Percentiles rank a stretch among this genome's conserved stretches.
Evolutionary conservation across 352 stramenopile species (phyloP).

Genomic region (Halophytophthora batemanensis): DNA sequence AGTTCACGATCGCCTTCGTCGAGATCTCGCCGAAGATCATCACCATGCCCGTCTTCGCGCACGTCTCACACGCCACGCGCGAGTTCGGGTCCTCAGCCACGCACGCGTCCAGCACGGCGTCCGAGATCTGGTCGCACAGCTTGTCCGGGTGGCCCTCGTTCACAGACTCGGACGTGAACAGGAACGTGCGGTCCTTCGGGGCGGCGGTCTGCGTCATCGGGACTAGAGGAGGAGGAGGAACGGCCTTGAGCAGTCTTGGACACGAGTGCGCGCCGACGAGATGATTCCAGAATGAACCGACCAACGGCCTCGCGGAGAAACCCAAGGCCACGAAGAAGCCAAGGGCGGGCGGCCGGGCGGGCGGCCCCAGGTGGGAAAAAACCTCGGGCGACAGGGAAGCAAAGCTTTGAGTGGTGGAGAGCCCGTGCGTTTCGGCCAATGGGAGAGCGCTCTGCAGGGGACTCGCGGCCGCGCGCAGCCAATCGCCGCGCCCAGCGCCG

Average conservation of each 20-base stretch:
- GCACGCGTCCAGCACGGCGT: constrained; percentile 98
- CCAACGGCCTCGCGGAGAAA: constrained; percentile 5
- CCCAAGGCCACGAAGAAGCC: not conserved
- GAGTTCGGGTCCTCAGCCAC: constrained; percentile 97
- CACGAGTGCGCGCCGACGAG: constrained; percentile 18
- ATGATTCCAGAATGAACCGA: constrained; percentile 55
- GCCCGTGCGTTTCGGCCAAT: not conserved
- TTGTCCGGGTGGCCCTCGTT: constrained; percentile 99
- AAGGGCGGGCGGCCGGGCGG: too few species aligned
- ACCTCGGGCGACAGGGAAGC: constrained; percentile 21
- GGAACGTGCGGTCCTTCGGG: constrained; percentile 77
- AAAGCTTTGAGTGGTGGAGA: constrained; percentile 22
- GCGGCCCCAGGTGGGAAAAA: constrained; percentile 13
- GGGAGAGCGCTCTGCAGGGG: not conserved
- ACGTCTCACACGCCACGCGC: constrained; percentile 98
- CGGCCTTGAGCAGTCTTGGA: constrained; percentile 4
- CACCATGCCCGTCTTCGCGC: constrained; percentile 99
- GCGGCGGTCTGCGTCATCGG: constrained; percentile 64
- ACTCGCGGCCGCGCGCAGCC: too few species aligned
- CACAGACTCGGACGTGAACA: constrained; percentile 98
- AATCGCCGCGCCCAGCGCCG: too few species aligned
- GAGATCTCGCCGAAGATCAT: constrained; percentile 99
- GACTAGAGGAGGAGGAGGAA: not conserved
- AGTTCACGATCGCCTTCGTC: constrained; percentile 98
- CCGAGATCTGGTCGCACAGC: constrained; percentile 98